Evolutionary conservation across 352 stramenopile genomes (phyloP).

Genomic region (Blastocystis sp.): DNA sequence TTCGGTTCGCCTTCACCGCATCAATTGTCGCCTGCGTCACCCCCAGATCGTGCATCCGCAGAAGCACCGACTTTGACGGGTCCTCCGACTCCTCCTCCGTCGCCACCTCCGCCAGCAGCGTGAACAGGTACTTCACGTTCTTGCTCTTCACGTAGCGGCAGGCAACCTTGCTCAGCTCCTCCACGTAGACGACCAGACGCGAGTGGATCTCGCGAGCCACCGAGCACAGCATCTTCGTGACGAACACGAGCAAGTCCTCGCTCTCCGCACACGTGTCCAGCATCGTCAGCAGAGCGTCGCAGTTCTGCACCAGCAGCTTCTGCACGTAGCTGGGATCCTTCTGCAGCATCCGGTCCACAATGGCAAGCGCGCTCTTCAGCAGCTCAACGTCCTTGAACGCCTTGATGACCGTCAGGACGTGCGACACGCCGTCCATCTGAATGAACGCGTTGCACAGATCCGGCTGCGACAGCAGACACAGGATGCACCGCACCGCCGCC

Average conservation of each 20-base stretch:
- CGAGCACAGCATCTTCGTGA: constrained; percentile 19
- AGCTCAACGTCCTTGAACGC: constrained; percentile 41
- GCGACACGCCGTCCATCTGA: neutral
- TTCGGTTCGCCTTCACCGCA: neutral
- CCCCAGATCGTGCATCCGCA: constrained; percentile 29
- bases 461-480: neutral
- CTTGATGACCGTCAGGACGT: constrained; percentile 35
- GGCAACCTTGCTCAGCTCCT: neutral
- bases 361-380: neutral
- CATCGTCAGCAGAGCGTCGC: neutral
- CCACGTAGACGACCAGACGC: constrained; percentile 3
- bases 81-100: neutral
- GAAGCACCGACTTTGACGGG: neutral
- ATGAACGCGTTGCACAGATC: constrained; percentile 44
- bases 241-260: neutral
- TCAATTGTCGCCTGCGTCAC: constrained; percentile 40
- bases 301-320: constrained; percentile 34
- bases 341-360: constrained; percentile 4
- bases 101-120: constrained; percentile 30
- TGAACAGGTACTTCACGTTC: constrained; percentile 41
- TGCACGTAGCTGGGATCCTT: constrained; percentile 19
- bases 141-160: neutral
- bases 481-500: constrained; percentile 30
- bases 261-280: neutral
- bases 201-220: neutral